Base-by-base conservation (phyloP, 441 rosid genomes). In the Gossypium lobatum region DNA sequence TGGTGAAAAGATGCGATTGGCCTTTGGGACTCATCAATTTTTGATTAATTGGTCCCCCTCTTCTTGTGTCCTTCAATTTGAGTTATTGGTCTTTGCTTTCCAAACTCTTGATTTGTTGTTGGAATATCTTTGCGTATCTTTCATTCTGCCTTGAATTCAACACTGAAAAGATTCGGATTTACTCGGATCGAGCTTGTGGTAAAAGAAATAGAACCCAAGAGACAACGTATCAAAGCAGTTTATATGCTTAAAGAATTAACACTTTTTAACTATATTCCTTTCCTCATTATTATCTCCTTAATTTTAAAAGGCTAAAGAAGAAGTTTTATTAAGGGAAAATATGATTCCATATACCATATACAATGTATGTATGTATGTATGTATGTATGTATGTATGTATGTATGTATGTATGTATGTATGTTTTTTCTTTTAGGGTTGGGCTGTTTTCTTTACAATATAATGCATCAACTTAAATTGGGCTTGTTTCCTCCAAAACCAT, bases 51-150 rank as follows among this genome's bases (percentile, higher is more conserved):
- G 74, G 70, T 50, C 70, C 70, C 62, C 60, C 14, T 26, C 46
- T 34, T 6, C 39, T 34, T 34, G 39, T 34, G 39, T 34, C 39
- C 39, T 34, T 34, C 39, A 34, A 6, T n/a, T 13, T n/a, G 9
- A 37, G 18, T 70, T 71, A 39, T 16, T 77, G 75, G 79, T 14
- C 42, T 65, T 16, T 13, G 73, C 77, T 77, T 80, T 73, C 80
- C 81, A 37, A 59, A 73, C 72, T 64, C 62, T 59, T 31, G 26
- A 68, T 17, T 64, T 58, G 63, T 46, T 62, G 16, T 9, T 72
- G 21, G 69, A 72, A 58, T 46, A 77, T 65, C 45, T 64, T 42
- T 28, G 21, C n/a, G 57, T 6, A 39, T 53, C 64, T 71, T 70
- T 48, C 25, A 4, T 39, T 64, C 50, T 64, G 11, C 0, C 13